Conservation (phyloP, 1,139 yeast genomes). For the Suhomyces maxii region DNA sequence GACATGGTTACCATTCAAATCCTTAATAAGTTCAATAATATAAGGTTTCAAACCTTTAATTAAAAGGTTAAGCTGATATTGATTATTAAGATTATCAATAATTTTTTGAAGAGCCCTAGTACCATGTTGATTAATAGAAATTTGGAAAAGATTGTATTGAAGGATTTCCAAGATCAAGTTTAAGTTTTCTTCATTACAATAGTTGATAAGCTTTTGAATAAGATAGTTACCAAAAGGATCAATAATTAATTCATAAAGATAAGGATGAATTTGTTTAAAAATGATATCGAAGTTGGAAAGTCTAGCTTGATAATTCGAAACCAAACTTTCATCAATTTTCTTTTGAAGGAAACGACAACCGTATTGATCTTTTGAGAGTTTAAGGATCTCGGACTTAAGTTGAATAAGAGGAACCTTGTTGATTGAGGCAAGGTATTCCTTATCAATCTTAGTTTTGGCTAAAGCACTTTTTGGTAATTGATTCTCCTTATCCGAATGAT, state of each 20-base stretch:
- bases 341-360: slow-evolving; percentile 51
- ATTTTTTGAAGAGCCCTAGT: slow-evolving; percentile 49
- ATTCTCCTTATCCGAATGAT: slow-evolving; percentile 10
- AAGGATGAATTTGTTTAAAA: slow-evolving; percentile 38
- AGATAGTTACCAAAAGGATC: slow-evolving; percentile 37
- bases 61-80: slow-evolving; percentile 38
- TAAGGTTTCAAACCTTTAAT: slow-evolving; percentile 59
- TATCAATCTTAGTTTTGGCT: slow-evolving; percentile 32
- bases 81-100: slow-evolving; percentile 39
- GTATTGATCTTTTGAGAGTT: slow-evolving; percentile 47
- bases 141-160: slow-evolving; percentile 43
- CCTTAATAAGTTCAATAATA: slow-evolving; percentile 45
- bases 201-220: slow-evolving; percentile 28
- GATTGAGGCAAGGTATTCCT: slow-evolving; percentile 42
- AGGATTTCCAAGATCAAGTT: slow-evolving; percentile 42
- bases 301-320: slow-evolving; percentile 32
- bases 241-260: slow-evolving; percentile 46
- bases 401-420: slow-evolving; percentile 39
- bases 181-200: slow-evolving; percentile 39
- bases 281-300: slow-evolving; percentile 42
- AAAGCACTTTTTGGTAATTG: slow-evolving; percentile 1
- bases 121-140: slow-evolving; percentile 47
- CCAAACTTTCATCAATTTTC: slow-evolving; percentile 43
- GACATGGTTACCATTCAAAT: slow-evolving; percentile 50
- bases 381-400: slow-evolving; percentile 35